Conservation (phyloP, 2,329 filamentous ascomycete species). For the Coleophoma cylindrospora region DNA sequence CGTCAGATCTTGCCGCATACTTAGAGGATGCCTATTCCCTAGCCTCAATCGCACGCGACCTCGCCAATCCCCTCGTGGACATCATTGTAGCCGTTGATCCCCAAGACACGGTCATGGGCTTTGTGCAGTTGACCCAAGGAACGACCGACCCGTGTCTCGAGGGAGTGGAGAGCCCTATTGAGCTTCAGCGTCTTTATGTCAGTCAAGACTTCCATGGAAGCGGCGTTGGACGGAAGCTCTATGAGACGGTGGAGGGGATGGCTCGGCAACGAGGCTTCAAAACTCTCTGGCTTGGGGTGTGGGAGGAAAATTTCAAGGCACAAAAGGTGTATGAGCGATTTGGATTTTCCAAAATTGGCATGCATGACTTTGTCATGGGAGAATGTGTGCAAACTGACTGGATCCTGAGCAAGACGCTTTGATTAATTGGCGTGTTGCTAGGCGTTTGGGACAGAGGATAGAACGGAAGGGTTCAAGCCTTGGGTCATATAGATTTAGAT, state of each 20-base stretch:
- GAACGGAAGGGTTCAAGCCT: too few species aligned
- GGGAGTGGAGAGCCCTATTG: conserved; percentile 24
- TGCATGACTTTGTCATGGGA: conserved; percentile 37
- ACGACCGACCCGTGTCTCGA: conserved; percentile 33
- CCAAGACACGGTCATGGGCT: conserved; percentile 29
- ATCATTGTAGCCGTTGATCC: conserved; percentile 23
- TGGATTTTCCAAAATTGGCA: conserved; percentile 34
- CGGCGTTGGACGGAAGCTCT: conserved; percentile 33
- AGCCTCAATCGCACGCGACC: conserved; percentile 17
- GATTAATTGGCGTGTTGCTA: not conserved
- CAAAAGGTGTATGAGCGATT: conserved; percentile 33
- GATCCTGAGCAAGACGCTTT: conserved; percentile 33
- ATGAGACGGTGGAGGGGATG: conserved; percentile 23
- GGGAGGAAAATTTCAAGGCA: conserved; percentile 38
- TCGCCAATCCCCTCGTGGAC: conserved; percentile 19
- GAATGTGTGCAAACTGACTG: conserved; percentile 35
- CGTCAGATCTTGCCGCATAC: conserved; percentile 31
- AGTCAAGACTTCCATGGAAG: conserved; percentile 27
- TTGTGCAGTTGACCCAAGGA: conserved; percentile 33
- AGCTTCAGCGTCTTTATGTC: conserved; percentile 40
- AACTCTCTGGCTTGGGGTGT: conserved; percentile 41
- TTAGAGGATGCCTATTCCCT: conserved; percentile 31
- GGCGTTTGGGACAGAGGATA: too few species aligned
- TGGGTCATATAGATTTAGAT: too few species aligned
- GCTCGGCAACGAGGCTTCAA: conserved; percentile 31